Conservation (phyloP, 139 green algal genomes). For the Gonium pectorale region DNA sequence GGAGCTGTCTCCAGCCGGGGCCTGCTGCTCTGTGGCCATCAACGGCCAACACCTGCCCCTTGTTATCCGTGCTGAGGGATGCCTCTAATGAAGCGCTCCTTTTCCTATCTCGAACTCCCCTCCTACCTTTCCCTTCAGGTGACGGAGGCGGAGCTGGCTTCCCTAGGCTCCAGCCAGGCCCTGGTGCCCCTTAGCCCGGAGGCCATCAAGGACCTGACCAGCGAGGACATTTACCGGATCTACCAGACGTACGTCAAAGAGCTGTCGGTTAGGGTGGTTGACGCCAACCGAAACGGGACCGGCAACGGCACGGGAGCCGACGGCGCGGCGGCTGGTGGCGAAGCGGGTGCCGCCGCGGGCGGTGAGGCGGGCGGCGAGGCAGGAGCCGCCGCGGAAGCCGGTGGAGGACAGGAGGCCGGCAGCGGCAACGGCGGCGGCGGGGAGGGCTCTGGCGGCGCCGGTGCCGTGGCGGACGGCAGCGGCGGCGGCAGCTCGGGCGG, state of each 20-base stretch:
- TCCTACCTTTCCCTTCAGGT: background rate
- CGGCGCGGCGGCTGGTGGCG: background rate
- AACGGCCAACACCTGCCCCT: too few relatives aligned
- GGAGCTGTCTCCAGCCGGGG: too few relatives aligned
- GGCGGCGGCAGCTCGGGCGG: background rate
- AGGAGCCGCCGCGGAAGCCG: background rate
- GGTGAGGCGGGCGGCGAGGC: background rate
- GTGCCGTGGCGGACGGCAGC: background rate
- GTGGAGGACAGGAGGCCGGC: background rate
- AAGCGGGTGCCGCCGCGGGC: background rate
- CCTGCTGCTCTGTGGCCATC: too few relatives aligned
- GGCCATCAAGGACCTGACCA: conserved; percentile 64
- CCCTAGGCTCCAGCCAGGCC: conserved; percentile 10
- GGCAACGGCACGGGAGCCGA: background rate
- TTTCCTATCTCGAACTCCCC: background rate
- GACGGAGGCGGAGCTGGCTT: conserved; percentile 43
- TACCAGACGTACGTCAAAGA: conserved; percentile 79
- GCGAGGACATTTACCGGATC: conserved; percentile 70
- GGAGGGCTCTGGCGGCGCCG: background rate
- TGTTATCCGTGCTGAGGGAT: too few relatives aligned
- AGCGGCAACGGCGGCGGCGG: background rate
- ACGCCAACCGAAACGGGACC: conserved; percentile 24
- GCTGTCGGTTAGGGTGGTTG: conserved; percentile 58
- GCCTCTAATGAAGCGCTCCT: too few relatives aligned
- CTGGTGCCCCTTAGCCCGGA: conserved; percentile 59